Evolutionary conservation across 176 grass and related monocot species (phyloP).

Genomic region (Miscanthus lutarioriparius): DNA sequence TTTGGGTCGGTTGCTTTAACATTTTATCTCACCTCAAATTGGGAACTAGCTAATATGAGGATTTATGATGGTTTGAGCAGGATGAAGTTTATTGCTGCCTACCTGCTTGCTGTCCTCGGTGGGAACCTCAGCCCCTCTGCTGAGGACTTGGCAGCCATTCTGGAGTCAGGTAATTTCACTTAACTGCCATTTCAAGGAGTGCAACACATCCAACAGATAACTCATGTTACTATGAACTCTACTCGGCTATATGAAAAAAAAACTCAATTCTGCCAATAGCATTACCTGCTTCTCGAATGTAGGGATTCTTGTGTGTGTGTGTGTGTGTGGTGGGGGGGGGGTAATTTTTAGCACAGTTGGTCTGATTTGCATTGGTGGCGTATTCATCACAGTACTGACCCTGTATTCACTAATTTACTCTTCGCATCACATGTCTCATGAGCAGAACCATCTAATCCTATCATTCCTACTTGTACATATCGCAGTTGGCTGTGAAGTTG

Average conservation of each 20-base stretch:
- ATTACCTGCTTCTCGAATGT: background rate
- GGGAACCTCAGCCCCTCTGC: constrained; percentile 42
- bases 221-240: background rate
- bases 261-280: background rate
- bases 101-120: constrained; percentile 48
- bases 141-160: constrained; percentile 38
- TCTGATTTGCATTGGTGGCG: background rate
- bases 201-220: background rate
- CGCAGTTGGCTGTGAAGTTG: constrained; percentile 59
- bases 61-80: constrained; percentile 14
- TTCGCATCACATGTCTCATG: background rate
- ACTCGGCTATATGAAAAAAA: background rate
- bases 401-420: background rate
- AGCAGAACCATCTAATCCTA: background rate
- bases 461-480: background rate
- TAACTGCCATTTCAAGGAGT: background rate
- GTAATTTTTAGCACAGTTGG: background rate
- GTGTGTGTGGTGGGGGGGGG: background rate
- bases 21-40: background rate
- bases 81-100: constrained; percentile 59
- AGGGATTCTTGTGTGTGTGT: background rate
- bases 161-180: constrained; percentile 42
- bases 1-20: background rate
- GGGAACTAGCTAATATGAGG: background rate
- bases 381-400: background rate